phyloP scores from a whole-genome alignment of 1,284 basidiomycete genomes.

The Ceratobasidium sp. region DNA sequence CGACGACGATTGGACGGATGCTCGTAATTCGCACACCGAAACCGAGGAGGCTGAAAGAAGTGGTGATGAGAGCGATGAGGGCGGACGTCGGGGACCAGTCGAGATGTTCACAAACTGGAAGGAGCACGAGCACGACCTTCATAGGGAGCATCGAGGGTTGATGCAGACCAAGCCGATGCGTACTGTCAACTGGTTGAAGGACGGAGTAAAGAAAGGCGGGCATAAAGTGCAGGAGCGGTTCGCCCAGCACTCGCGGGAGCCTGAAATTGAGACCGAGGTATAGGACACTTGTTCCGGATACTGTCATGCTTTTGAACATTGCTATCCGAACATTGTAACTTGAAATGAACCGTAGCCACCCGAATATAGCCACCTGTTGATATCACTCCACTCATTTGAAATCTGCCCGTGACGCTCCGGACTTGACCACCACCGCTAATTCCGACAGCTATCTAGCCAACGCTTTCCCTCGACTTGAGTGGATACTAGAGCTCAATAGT shows the following conservation, averaged over 20 bases:
- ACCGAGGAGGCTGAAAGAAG: not conserved
- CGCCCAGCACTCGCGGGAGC: constrained; percentile 29
- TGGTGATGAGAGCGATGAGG: constrained; percentile 5
- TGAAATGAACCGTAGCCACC: not conserved
- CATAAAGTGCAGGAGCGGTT: constrained; percentile 34
- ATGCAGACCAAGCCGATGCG: constrained; percentile 61
- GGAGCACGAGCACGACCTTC: constrained; percentile 56
- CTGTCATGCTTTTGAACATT: constrained; percentile 7
- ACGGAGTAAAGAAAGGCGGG: constrained; percentile 45
- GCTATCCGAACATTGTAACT: not conserved
- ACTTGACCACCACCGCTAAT: constrained; percentile 8
- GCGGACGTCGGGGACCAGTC: constrained; percentile 5
- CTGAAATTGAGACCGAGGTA: constrained; percentile 43
- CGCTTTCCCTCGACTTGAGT: not conserved
- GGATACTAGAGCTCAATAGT: not conserved
- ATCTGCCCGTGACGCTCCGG: not conserved
- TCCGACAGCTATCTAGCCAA: not conserved
- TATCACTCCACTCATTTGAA: not conserved
- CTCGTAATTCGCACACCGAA: constrained; percentile 16
- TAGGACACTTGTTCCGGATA: not conserved
- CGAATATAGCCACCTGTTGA: constrained; percentile 20
- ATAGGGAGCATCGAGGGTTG: constrained; percentile 58
- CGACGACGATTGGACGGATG: constrained; percentile 29
- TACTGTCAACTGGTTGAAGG: constrained; percentile 61
- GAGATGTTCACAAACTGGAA: constrained; percentile 47